Base-by-base conservation (phyloP, 2,329 filamentous ascomycete species). In the Davidsoniella australis region DNA sequence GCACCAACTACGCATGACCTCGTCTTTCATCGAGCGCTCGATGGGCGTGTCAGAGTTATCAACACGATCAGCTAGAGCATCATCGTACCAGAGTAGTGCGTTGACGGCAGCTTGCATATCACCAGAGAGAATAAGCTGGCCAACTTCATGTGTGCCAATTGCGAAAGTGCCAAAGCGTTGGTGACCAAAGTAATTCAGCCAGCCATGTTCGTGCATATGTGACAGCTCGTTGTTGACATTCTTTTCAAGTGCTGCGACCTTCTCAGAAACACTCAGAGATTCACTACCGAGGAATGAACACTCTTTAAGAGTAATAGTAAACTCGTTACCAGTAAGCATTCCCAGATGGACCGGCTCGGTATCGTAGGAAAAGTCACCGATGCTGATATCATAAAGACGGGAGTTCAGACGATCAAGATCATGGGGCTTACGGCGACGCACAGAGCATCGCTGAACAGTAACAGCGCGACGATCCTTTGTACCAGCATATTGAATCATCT, bases 121-220 rank as follows among this genome's bases (percentile, higher is more conserved):
- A 26, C 76, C 81, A 56, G 84, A 75, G 0, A 98, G 72, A 60
- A 98, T 87, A 61, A 85, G 80, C 60, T 82, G 76, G 45, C 91
- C 91, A 45, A 95, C 70, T 39, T 80, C 74, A 59, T 96, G 86
- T 0, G 91, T 98, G 33, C 87, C 83, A 10, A 85, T 82, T 24
- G 78, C 69, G 63, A 91, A 89, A 0, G 87, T 89, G 24, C 91
- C 91, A 58, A 98, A 98, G 20, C 91, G 80, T 65, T 98, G 91
- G n/a, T 96, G 77, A 7, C 91, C 91, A 60, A 88, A 98, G 67
- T 96, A 98, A 65, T 98, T 98, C 64, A 98, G 80, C 69, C 93
- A 98, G 2, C 91, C 91, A 41, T 80, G 73, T 41, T 77, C 66
- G 49, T 73, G 69, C 56, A 96, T 76, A 54, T 80, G 76, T 40